These are phyloP conservation scores for Acrodontium crateriforme DNA, from an alignment of 2,329 filamentous ascomycete genomes.

Conservation along the genomic window DNA sequence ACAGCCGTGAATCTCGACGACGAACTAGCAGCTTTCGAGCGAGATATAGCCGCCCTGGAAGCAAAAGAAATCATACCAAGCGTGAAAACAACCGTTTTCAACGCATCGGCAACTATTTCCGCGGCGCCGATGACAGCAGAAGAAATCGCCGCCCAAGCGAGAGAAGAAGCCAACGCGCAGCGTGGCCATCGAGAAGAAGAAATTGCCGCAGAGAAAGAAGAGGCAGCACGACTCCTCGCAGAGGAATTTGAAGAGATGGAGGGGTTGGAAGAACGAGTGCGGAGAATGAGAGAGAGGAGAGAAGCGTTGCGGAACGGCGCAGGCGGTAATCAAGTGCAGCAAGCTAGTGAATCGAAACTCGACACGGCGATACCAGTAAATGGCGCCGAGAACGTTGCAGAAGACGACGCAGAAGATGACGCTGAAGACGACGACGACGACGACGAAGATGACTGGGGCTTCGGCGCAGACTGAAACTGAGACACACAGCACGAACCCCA, in stretches of 20 bases:
- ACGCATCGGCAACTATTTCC: constrained; percentile 28
- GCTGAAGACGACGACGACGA: constrained; percentile 11
- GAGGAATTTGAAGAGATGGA: constrained; percentile 40
- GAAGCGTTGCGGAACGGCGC: constrained; percentile 24
- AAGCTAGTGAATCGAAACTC: not conserved
- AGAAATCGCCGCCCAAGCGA: constrained; percentile 32
- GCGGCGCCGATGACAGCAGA: constrained; percentile 33
- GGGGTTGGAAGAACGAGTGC: constrained; percentile 31
- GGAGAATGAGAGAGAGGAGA: constrained; percentile 30
- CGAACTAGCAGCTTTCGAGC: constrained; percentile 62
- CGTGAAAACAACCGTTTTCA: constrained; percentile 16
- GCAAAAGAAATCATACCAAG: constrained; percentile 8
- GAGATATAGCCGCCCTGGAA: constrained; percentile 48
- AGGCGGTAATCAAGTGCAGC: not conserved
- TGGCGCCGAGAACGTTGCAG: constrained; percentile 1
- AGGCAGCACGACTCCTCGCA: constrained; percentile 29
- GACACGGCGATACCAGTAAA: not conserved
- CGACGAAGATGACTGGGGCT: constrained; percentile 9
- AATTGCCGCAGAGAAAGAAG: constrained; percentile 34
- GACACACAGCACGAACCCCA: too few relatives aligned
- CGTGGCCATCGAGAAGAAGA: constrained; percentile 29
- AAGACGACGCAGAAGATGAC: constrained; percentile 6
- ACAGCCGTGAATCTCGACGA: constrained; percentile 20
- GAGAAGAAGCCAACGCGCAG: constrained; percentile 31
- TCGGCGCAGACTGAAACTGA: too few relatives aligned